Base-by-base conservation (phyloP, 768 basidiomycete genomes). In the Hypholoma sublateritium region DNA sequence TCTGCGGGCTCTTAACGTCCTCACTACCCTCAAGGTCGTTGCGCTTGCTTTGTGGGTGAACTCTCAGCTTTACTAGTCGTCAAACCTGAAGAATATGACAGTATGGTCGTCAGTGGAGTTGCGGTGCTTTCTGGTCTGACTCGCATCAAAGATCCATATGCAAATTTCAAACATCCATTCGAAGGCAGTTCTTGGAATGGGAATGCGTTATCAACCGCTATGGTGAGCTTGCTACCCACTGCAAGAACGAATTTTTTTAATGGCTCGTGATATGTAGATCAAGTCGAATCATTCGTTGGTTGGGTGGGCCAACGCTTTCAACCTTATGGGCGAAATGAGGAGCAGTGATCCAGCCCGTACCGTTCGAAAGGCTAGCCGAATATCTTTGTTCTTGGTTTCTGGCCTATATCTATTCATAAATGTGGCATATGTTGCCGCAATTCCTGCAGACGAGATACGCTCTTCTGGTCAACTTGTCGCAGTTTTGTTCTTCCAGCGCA, bases 101-200 rank as follows among this genome's bases (percentile, higher is more conserved):
- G 73, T 39, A 67, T 88, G 46, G 80, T 83, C 3, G 61, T 82
- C 24, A 78, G 83, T 0, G 81, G 81, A 58, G 78, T 82, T 74
- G 82, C 81, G 6, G 87, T 87, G 4, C 72, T 88, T 3, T 71
- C 75, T 1, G 86, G 85, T 6, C 65, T 77, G 36, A 86, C 84
- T 0, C 74, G 70, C 12, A 72, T 89, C 32, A 39, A 72, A 45
- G 76, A 87, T 66, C 84, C 86, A 0, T 78, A 79, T 44, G 70
- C 70, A 16, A 83, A 85, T 65, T 88, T 89, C 65, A 70, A 67
- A 34, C 62, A 85, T 58, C 77, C 80, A 0, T 88, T 88, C 52
- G 73, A 77, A 6, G 85, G 84, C 13, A 83, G 78, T 1, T 73
- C 74, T 32, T 62, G 62, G 45, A 73, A 65, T 54, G 72, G 75